Base-by-base conservation (phyloP, 2,329 filamentous ascomycete genomes). In the Apiospora malaysiana region DNA sequence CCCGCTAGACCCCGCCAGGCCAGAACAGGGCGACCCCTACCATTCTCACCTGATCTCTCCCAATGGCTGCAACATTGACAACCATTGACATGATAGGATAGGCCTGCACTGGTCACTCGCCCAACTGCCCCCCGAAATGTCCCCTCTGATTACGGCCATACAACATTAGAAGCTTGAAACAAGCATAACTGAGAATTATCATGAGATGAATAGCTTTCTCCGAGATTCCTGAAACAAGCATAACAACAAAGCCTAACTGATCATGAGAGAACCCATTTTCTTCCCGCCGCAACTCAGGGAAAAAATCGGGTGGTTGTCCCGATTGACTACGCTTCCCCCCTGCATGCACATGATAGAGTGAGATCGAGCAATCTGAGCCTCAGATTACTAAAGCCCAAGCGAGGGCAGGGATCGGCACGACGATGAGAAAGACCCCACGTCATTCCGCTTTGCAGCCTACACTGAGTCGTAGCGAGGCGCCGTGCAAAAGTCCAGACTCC, bases 181-280 rank as follows among this genome's bases (percentile, higher is more conserved):
- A 63, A 63, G 56, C 56, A 63, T 63, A 63, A 63, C 56, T 23
- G 56, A 63, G 56, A 63, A 63, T 37, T 32, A 40, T 63, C 56
- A 14, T 63, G 56, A 63, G 56, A 63, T 63, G 56, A 21, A 18
- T 40, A 32, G 56, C 27, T 40, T 40, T n/a, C 56, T 23, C 32
- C 56, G 56, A 40, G 56, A 63, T 63, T 63, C 21, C 21, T 63
- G 56, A 63, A 63, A 63, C 56, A 63, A 63, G 56, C 56, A 63
- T 63, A 63, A 63, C 56, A 40, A 40, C 32, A 63, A 63, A 63
- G 56, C 56, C n/a, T 63, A 63, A 63, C 56, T 14, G 56, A 40
- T 63, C 51, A 63, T 40, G 56, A 63, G 32, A 40, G 56, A 63
- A 40, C 56, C 56, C 56, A 63, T 40, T 14, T 37, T 10, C 32